These are phyloP conservation scores for Eimeria maxima DNA, from an alignment of 169 alveolate genomes.

Conservation along the genomic window DNA sequence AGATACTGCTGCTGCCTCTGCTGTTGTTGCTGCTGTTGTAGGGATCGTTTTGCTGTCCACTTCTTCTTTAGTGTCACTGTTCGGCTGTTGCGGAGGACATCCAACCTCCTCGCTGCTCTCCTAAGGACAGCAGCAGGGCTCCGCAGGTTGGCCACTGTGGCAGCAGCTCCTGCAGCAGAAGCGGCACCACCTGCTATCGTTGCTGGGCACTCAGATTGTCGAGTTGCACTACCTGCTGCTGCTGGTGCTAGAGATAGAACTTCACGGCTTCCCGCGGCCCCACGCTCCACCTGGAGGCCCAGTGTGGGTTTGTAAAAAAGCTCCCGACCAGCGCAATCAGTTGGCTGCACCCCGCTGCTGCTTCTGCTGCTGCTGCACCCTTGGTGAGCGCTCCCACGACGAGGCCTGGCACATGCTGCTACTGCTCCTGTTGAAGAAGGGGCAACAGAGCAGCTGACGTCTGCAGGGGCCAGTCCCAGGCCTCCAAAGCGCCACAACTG, in stretches of 20 bases:
- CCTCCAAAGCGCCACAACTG: constrained; percentile 67
- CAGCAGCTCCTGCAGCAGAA: constrained; percentile 23
- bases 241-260: neutral
- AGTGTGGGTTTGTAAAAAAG: constrained; percentile 49
- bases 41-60: neutral
- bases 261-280: neutral
- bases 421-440: constrained; percentile 6
- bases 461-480: constrained; percentile 1
- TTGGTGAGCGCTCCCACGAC: constrained; percentile 58
- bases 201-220: neutral
- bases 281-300: constrained; percentile 34
- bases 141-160: neutral
- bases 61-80: neutral
- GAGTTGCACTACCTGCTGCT: neutral
- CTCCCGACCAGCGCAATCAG: constrained; percentile 66
- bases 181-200: neutral
- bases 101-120: constrained; percentile 25
- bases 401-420: neutral
- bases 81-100: constrained; percentile 22
- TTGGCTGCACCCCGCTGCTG: constrained; percentile 46
- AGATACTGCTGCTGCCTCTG: constrained; percentile 39
- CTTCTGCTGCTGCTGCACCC: constrained; percentile 76
- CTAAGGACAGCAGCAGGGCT: constrained; percentile 15
- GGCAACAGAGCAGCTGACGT: constrained; percentile 17
- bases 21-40: constrained; percentile 14